Conservation (phyloP, 2,329 filamentous ascomycete species). For the Fonsecaea pedrosoi region DNA sequence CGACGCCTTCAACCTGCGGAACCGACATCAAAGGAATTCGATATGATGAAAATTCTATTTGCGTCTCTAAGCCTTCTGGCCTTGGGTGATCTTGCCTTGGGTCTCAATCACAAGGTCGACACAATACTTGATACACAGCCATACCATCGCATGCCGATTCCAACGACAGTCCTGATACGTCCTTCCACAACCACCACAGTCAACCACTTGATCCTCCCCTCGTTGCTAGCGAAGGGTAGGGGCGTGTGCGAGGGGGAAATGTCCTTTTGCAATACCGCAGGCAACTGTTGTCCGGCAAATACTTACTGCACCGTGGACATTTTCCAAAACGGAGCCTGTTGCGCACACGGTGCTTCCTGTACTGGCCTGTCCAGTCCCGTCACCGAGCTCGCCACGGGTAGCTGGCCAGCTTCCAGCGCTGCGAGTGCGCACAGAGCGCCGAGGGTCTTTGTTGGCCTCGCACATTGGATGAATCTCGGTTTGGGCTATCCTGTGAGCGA, state of each 20-base stretch:
- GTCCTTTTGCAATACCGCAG: neutral
- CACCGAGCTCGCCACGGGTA: neutral
- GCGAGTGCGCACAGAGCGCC: neutral
- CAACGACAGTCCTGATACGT: neutral
- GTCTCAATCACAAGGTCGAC: neutral
- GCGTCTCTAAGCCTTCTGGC: neutral
- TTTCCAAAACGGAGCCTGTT: constrained; percentile 5
- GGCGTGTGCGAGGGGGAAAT: neutral
- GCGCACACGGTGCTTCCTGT: constrained; percentile 7
- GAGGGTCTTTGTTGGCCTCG: neutral
- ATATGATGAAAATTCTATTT: neutral
- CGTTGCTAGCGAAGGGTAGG: neutral
- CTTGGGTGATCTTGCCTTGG: neutral
- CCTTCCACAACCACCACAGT: neutral
- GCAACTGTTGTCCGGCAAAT: neutral
- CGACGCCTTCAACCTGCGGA: neutral
- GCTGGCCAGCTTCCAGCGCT: neutral
- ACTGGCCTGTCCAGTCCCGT: constrained; percentile 7
- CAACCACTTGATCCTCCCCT: neutral
- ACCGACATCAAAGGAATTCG: neutral
- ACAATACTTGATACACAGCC: neutral
- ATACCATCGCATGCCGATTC: neutral
- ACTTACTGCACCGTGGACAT: constrained; percentile 13
- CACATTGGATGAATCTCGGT: neutral
- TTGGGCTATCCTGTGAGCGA: neutral